Evolutionary conservation across 1,284 basidiomycete genomes (phyloP).

Genomic region (Puccinia hordei): DNA sequence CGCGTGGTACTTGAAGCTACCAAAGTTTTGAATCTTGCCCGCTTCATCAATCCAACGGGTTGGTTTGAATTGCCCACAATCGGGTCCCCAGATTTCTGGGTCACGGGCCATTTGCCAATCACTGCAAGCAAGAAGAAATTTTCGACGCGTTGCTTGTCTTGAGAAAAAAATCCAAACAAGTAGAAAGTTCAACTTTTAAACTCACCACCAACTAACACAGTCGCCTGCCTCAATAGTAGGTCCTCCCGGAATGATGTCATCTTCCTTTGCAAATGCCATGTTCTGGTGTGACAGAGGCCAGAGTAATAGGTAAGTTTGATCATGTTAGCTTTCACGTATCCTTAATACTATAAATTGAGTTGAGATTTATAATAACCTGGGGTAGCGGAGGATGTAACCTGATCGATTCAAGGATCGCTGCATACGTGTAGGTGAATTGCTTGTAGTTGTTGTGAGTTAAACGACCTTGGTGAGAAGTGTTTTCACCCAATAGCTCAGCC

Average conservation of each 20-base stretch:
- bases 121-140: background rate
- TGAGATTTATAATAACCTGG: conserved; percentile 40
- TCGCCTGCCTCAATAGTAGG: conserved; percentile 53
- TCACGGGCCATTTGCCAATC: conserved; percentile 53
- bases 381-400: conserved; percentile 52
- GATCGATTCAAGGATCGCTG: conserved; percentile 53
- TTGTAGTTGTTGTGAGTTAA: conserved; percentile 49
- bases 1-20: conserved; percentile 53
- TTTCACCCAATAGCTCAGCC: background rate
- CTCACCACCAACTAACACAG: conserved; percentile 15
- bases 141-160: background rate
- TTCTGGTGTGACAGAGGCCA: background rate
- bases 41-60: conserved; percentile 53
- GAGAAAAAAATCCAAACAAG: background rate
- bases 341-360: background rate
- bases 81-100: conserved; percentile 52
- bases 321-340: background rate
- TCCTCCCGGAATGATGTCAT: conserved; percentile 54
- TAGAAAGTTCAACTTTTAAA: background rate
- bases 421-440: conserved; percentile 44
- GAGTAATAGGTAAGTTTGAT: background rate
- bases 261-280: conserved; percentile 37
- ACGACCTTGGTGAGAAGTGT: background rate
- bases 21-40: conserved; percentile 50
- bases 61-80: conserved; percentile 54